Base-by-base conservation (phyloP, 805 yeast species). In the Yamadazyma insecticola region DNA sequence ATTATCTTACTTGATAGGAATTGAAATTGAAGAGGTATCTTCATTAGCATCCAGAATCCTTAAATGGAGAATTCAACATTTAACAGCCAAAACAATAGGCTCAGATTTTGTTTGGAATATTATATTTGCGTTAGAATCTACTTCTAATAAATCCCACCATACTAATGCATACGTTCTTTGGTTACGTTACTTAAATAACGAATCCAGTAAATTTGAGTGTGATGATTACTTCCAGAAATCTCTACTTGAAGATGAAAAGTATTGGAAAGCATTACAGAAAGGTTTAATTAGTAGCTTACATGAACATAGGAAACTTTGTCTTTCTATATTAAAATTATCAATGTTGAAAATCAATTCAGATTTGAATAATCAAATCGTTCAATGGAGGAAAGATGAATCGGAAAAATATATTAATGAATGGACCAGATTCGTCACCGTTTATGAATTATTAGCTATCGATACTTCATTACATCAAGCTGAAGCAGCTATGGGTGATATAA, bases 401-500 rank as follows among this genome's bases (percentile, higher is more conserved):
- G 56, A 52, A 0, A 34, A 34, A 13, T 61, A 65, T 24, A 46
- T 72, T 13, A 60, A 56, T 5, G 70, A 76, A 14, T 88, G 96
- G 96, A 67, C 74, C 25, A 69, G 84, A 36, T 88, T 67, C 46
- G 65, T 76, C 16, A 84, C 95, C 0, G 56, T 88, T 10, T 81
- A 75, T 45, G 96, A 88, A 48, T 82, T 88, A 28, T 58, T 85
- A 16, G 92, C 87, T 1, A 70, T 88, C 23, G 96, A 88, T 51
- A 77, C 96, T 0, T 83, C 96, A 0, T 57, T 85, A 45, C 88
- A 89, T 45, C 96, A 89, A 54, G 77, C 89, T 1, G 78, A 79
- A 43, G 95, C 86, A 9, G 90, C 92, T 0, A 55, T 71, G 1
- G 57, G 58, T 6, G 95, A 85, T 44, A 72, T 88, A 26, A 50